Conservation (phyloP, 169 alveolate genomes). For the Plasmodium coatneyi region DNA sequence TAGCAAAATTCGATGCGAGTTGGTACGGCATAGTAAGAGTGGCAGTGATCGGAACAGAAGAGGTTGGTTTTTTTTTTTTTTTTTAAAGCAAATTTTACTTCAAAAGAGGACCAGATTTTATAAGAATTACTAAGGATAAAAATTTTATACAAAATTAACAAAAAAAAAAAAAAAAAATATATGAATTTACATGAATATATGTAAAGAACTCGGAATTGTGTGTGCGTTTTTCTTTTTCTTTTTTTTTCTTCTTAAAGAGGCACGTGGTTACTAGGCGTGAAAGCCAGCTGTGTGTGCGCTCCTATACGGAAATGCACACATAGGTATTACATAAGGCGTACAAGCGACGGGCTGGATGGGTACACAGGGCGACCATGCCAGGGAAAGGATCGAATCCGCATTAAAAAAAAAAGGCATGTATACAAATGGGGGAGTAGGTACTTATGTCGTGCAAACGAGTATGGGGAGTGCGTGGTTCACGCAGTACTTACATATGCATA, state of each 20-base stretch:
- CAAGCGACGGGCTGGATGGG: background rate
- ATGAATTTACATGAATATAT: background rate
- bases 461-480: background rate
- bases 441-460: background rate
- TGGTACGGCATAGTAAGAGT: background rate
- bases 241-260: background rate
- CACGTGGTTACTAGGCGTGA: background rate
- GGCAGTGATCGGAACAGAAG: background rate
- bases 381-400: background rate
- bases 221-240: background rate
- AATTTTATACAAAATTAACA: slow-evolving; percentile 30
- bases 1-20: background rate
- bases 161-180: slow-evolving; percentile 19
- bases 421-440: background rate
- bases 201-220: background rate
- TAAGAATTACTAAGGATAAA: background rate
- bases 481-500: background rate
- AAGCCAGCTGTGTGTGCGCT: background rate
- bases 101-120: background rate
- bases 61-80: background rate
- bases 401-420: background rate
- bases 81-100: background rate
- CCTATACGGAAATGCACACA: background rate
- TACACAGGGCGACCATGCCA: background rate
- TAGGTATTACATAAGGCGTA: background rate